Percentiles rank a stretch among this genome's conserved stretches.
These are phyloP conservation scores for Backusella circina DNA, from an alignment of 192 early-diverging fungal species.

Conservation along the genomic window DNA sequence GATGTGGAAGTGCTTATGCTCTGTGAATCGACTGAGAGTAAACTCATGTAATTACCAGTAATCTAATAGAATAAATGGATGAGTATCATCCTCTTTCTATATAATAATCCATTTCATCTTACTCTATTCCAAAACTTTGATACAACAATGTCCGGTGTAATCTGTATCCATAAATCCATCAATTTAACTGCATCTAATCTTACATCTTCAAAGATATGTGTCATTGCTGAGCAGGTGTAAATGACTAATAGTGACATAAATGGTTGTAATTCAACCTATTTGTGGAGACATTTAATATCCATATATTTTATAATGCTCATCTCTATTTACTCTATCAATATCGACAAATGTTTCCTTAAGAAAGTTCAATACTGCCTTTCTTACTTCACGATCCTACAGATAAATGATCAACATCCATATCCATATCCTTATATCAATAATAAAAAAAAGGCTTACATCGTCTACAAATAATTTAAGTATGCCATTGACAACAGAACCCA, in stretches of 20 bases:
- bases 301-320: too few relatives aligned
- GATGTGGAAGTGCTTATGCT: constrained; percentile 29
- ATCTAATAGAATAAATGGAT: constrained; percentile 37
- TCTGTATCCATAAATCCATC: constrained; percentile 67
- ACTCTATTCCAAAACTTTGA: constrained; percentile 67
- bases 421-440: background rate
- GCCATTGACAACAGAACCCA: constrained; percentile 44
- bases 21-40: constrained; percentile 55
- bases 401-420: background rate
- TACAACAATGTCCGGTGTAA: constrained; percentile 59
- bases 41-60: constrained; percentile 58
- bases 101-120: constrained; percentile 5
- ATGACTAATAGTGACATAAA: constrained; percentile 77
- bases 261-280: constrained; percentile 62
- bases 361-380: constrained; percentile 35
- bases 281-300: too few relatives aligned
- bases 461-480: constrained; percentile 47
- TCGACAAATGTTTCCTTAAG: constrained; percentile 26
- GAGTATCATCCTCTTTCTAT: background rate
- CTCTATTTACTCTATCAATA: constrained; percentile 34
- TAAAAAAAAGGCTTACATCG: constrained; percentile 35
- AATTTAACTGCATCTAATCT: constrained; percentile 76
- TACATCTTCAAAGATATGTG: constrained; percentile 85
- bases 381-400: constrained; percentile 38
- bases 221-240: constrained; percentile 84